Conservation (phyloP, 192 early-diverging fungal species). For the Funneliformis geosporum region DNA sequence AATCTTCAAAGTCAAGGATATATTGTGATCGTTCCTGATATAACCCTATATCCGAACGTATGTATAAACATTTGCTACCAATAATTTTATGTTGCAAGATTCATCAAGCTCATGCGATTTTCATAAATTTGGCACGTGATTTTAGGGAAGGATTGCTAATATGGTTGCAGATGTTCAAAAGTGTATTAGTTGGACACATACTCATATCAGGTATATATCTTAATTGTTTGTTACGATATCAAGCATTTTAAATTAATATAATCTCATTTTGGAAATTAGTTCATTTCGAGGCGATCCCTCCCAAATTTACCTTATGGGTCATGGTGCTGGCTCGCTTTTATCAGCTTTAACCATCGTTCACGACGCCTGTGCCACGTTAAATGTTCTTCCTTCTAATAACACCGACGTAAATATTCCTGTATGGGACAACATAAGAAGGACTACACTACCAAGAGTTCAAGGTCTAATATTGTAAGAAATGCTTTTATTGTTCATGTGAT, state of each 20-base stretch:
- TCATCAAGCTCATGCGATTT: background rate
- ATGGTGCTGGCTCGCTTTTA: constrained; percentile 42
- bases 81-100: no score
- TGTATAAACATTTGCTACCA: background rate
- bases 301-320: constrained; percentile 48
- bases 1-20: constrained; percentile 52
- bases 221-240: background rate
- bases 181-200: constrained; percentile 40
- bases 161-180: constrained; percentile 49
- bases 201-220: constrained; percentile 31
- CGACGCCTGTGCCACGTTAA: constrained; percentile 41
- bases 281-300: constrained; percentile 41
- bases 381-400: constrained; percentile 29
- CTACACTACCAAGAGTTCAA: constrained; percentile 40
- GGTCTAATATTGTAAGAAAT: constrained; percentile 43
- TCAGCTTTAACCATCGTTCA: constrained; percentile 45
- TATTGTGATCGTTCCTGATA: constrained; percentile 48
- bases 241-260: background rate
- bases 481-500: background rate
- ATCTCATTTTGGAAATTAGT: constrained; percentile 21
- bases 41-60: constrained; percentile 45
- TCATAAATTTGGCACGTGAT: background rate
- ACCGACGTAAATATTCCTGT: constrained; percentile 30
- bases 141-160: constrained; percentile 43
- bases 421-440: constrained; percentile 32